Evolutionary conservation across 208 protist species (phyloP), one percentile per base, ranked within the genome.

Genomic region (Leishmania lainsoni): DNA sequence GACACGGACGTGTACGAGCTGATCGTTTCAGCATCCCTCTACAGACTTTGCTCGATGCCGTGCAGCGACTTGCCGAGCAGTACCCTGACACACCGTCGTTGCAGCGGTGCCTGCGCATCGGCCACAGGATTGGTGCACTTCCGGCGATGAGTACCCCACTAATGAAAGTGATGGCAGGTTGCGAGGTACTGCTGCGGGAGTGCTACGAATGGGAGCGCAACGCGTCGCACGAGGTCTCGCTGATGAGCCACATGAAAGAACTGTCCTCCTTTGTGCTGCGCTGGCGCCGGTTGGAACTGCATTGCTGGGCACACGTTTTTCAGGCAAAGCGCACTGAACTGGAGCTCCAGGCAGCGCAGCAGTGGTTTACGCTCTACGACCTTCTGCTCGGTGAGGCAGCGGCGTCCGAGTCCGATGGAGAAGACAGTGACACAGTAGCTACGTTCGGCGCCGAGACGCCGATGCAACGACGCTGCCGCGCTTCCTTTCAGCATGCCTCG

Each of bases 201-300:
- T 95, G 93, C 80, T 94, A 99, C 80, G 98, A 99, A 79, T 99
- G 98, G 98, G 98, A 99, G 83, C 87, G 95, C 78, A 98, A 98
- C 88, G 97, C 98, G 0, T 90, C 91, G 5, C 94, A 95, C 56
- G 89, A 89, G 51, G 93, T 98, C 6, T 99, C 98, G 5, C 82
- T 99, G 29, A 88, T 95, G 49, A 58, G 68, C 10, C 91, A 99
- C 87, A 96, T 99, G 80, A 94, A 91, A 51, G 81, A 92, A 72
- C 86, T 99, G 4, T 96, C 91, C 12, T 81, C 86, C 14, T 95
- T 99, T 75, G 95, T 99, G 73, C 87, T 99, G 32, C 96, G 98
- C 32, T 99, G 99, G 99, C 93, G 99, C 56, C 92, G 97, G 59
- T 85, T 99, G 45, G 99, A 99, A 89, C 85, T 99, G 70, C 91